Evolutionary conservation across 768 basidiomycete genomes (phyloP), one percentile per base, ranked within the genome.

Genomic region (Rhodotorula toruloides): DNA sequence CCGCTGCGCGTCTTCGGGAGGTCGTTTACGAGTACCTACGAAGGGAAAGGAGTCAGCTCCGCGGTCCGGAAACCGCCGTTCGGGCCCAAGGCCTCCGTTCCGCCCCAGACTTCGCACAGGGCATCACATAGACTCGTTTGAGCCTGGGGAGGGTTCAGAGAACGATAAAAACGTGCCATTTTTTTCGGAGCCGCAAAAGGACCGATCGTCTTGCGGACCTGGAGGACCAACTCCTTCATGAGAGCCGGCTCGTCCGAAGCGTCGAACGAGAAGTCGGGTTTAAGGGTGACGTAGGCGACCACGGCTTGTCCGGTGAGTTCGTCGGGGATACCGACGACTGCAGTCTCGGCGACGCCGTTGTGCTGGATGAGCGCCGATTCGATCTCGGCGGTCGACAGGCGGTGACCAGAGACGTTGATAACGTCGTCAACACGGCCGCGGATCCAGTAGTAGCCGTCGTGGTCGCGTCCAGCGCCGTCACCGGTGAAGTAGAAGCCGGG

Each of bases 111-210:
- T n/a, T n/a, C n/a, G n/a, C n/a, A n/a, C n/a, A n/a, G n/a, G n/a
- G n/a, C n/a, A n/a, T n/a, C n/a, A n/a, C n/a, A n/a, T n/a, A n/a
- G n/a, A n/a, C n/a, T n/a, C n/a, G n/a, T n/a, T n/a, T n/a, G n/a
- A n/a, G n/a, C n/a, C n/a, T n/a, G n/a, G n/a, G n/a, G n/a, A n/a
- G n/a, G n/a, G n/a, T n/a, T n/a, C n/a, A n/a, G n/a, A n/a, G 42
- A 43, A 43, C 17, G 16, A 16, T 10, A 34, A 5, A 22, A 5
- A 93, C 81, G 77, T 82, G 86, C 65, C 72, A 94, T 85, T 80
- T 87, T 89, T 84, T 97, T 98, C 34, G 94, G 94, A 22, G 92
- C 87, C 2, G 94, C 94, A 78, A 99, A 97, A 5, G 96, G 93
- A 8, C 94, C 96, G 67, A 99, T 99, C 49, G 89, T 89, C 80